Conservation (phyloP, 1,284 basidiomycete genomes). For the Trichosporon ovoides region DNA sequence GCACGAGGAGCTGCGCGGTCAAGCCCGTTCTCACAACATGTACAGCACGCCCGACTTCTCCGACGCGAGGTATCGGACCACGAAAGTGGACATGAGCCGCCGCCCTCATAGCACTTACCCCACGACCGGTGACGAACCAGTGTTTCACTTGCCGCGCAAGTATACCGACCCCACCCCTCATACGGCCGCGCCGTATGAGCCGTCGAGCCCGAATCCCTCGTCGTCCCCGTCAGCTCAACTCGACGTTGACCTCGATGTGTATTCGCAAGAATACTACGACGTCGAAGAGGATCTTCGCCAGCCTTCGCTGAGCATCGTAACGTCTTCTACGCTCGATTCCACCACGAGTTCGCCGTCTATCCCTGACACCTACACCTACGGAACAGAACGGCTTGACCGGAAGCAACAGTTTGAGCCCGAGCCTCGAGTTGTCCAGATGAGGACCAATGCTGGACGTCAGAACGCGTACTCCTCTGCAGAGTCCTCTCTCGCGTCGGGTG, state of each 20-base stretch:
- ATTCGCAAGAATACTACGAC: constrained; percentile 28
- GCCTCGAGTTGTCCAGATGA: constrained; percentile 28
- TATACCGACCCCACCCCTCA: constrained; percentile 40
- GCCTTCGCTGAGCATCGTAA: constrained; percentile 45
- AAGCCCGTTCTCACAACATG: neutral
- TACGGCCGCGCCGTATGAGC: constrained; percentile 11
- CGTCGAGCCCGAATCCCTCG: constrained; percentile 12
- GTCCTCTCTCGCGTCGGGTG: constrained; percentile 38
- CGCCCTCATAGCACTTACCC: constrained; percentile 38
- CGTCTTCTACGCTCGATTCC: constrained; percentile 42
- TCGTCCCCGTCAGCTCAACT: constrained; percentile 17
- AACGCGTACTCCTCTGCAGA: constrained; percentile 46
- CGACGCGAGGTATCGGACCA: constrained; percentile 23
- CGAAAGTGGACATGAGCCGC: constrained; percentile 21
- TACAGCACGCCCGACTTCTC: constrained; percentile 7
- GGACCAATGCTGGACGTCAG: constrained; percentile 35
- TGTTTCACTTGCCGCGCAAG: constrained; percentile 32
- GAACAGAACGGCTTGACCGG: constrained; percentile 21
- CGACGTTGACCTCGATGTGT: constrained; percentile 42
- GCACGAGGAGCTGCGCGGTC: constrained; percentile 1
- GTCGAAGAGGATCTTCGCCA: constrained; percentile 31
- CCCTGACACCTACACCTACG: constrained; percentile 28
- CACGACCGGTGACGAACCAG: constrained; percentile 14
- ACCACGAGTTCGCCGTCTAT: constrained; percentile 38
- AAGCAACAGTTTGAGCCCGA: constrained; percentile 29